Percentiles rank a stretch among this genome's conserved stretches.
These are phyloP conservation scores for Nymphaea thermarum DNA, from an alignment of 164 flowering plant species.

Conservation along the genomic window DNA sequence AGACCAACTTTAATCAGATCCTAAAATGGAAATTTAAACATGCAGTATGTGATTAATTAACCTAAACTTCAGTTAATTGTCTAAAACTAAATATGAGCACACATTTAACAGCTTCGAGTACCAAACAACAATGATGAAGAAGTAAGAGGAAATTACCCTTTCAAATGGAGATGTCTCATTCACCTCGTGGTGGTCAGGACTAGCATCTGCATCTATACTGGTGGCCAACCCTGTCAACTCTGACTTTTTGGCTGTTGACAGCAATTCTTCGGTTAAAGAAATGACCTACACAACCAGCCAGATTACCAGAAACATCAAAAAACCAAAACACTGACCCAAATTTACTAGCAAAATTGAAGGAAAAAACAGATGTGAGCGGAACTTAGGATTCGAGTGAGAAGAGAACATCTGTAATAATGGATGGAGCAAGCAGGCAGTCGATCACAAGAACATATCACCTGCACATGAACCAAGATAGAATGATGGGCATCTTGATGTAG, in stretches of 20 bases:
- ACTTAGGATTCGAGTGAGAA: slow-evolving; percentile 60
- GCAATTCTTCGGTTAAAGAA: slow-evolving; percentile 84
- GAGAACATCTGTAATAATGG: slow-evolving; percentile 69
- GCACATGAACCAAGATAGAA: slow-evolving; percentile 84
- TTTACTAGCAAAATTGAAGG: not conserved
- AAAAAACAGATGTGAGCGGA: slow-evolving; percentile 10
- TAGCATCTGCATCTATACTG: slow-evolving; percentile 22
- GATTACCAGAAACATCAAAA: slow-evolving; percentile 10
- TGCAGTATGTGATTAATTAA: no score
- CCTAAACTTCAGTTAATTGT: no score
- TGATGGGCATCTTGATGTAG: slow-evolving; percentile 56
- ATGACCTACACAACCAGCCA: slow-evolving; percentile 58
- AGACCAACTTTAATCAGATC: no score
- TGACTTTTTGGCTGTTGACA: slow-evolving; percentile 73
- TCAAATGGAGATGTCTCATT: slow-evolving; percentile 16
- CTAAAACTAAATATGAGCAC: no score
- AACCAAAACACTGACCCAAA: not conserved
- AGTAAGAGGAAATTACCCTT: slow-evolving; percentile 19
- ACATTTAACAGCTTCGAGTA: no score
- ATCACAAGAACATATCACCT: slow-evolving; percentile 67
- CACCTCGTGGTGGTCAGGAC: slow-evolving; percentile 21
- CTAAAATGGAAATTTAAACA: no score
- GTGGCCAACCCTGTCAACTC: slow-evolving; percentile 31
- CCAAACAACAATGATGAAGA: not conserved
- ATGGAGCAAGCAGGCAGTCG: slow-evolving; percentile 47